Conservation (phyloP, 768 basidiomycete genomes). For the Solioccasus polychromus region DNA sequence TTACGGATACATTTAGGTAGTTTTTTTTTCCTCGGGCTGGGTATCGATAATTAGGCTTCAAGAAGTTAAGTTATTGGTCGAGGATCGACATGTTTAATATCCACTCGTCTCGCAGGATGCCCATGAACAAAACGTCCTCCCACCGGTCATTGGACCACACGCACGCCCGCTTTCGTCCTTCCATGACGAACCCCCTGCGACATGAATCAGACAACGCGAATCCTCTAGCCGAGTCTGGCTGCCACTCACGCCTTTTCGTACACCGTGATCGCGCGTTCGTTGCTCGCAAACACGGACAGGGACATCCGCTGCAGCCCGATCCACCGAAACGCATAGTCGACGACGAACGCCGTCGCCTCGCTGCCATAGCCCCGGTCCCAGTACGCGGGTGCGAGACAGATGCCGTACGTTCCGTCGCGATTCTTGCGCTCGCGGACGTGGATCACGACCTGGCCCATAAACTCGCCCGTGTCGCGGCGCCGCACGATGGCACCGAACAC, state of each 20-base stretch:
- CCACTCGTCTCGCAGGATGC: conserved; percentile 41
- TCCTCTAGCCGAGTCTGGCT: background rate
- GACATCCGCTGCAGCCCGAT: conserved; percentile 41
- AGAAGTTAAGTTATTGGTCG: conserved; percentile 21
- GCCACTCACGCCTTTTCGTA: conserved; percentile 42
- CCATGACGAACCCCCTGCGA: conserved; percentile 39
- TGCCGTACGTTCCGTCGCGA: conserved; percentile 32
- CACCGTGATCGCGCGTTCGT: conserved; percentile 37
- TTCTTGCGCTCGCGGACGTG: conserved; percentile 25
- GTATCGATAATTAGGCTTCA: too few relatives aligned
- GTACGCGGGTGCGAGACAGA: conserved; percentile 30
- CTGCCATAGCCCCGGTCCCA: conserved; percentile 43
- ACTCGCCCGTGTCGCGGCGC: conserved; percentile 26
- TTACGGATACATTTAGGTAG: background rate
- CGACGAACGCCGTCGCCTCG: conserved; percentile 39
- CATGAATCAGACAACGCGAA: background rate
- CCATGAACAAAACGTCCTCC: conserved; percentile 39
- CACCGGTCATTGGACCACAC: conserved; percentile 37
- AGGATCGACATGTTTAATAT: conserved; percentile 18
- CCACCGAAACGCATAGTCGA: conserved; percentile 40
- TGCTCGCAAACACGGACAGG: conserved; percentile 37
- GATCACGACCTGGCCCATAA: conserved; percentile 33
- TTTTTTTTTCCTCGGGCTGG: background rate
- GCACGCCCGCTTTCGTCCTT: conserved; percentile 36
- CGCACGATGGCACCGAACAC: conserved; percentile 29